A percentile compares a stretch with the other conserved stretches of the same genome.
Evolutionary conservation across 176 grass and related monocot genomes (phyloP).

Genomic region (Carex parvula): DNA sequence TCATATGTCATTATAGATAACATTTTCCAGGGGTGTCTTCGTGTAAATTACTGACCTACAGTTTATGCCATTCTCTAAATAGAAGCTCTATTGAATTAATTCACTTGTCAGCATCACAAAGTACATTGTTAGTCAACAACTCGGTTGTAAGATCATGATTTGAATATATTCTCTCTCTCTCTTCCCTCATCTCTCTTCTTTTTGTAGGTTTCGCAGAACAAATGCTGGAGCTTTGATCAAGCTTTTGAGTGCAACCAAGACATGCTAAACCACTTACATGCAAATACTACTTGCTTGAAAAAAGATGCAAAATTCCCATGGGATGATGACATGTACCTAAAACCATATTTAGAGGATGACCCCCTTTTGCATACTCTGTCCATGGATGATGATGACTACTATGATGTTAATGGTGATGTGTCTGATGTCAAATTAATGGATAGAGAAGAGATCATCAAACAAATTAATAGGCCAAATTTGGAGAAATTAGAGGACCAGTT

Average conservation of each 20-base stretch:
- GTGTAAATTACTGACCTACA: background rate
- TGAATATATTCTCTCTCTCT: background rate
- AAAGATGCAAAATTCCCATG: constrained; percentile 48
- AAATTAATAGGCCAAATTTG: constrained; percentile 15
- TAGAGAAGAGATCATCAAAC: constrained; percentile 37
- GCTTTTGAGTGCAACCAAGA: constrained; percentile 35
- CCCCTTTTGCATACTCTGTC: constrained; percentile 74
- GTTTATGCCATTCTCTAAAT: background rate
- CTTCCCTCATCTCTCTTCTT: background rate
- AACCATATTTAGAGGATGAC: constrained; percentile 76
- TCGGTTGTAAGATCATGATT: background rate
- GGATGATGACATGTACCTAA: constrained; percentile 66
- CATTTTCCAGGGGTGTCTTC: background rate
- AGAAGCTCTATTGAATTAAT: background rate
- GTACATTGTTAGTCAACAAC: background rate
- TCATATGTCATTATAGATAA: background rate
- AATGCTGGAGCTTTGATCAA: constrained; percentile 59
- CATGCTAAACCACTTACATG: constrained; percentile 40
- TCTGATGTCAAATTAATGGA: constrained; percentile 32
- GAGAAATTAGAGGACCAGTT: constrained; percentile 12
- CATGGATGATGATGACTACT: constrained; percentile 45
- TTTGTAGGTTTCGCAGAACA: constrained; percentile 66
- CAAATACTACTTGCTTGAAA: constrained; percentile 17
- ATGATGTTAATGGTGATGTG: constrained; percentile 42
- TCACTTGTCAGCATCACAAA: background rate